Conservation (phyloP, 2,329 filamentous ascomycete species). For the Colletotrichum lindemuthianum region DNA sequence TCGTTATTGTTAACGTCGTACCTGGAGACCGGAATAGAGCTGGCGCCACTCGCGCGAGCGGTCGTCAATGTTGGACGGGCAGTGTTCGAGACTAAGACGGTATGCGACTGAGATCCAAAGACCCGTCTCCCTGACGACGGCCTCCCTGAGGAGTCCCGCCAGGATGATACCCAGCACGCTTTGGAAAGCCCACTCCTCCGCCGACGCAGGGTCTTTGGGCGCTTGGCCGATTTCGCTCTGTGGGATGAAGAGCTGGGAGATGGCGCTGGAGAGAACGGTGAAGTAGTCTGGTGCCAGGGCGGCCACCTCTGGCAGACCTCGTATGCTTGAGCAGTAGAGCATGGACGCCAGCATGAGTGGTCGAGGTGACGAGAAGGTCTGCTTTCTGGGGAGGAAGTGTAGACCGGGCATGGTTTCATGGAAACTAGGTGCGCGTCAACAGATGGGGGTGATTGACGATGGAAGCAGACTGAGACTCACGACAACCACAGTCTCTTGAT, state of each 20-base stretch:
- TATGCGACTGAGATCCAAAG: constrained; percentile 56
- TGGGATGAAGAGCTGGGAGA: constrained; percentile 52
- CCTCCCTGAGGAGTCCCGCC: constrained; percentile 52
- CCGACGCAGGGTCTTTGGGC: constrained; percentile 37
- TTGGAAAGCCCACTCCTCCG: constrained; percentile 54
- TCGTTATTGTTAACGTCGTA: neutral
- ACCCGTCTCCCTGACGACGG: constrained; percentile 52
- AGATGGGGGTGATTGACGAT: neutral
- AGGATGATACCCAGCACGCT: constrained; percentile 54
- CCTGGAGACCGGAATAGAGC: constrained; percentile 47
- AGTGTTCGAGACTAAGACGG: constrained; percentile 52
- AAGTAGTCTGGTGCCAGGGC: constrained; percentile 51
- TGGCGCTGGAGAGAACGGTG: constrained; percentile 49
- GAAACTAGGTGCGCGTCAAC: constrained; percentile 44
- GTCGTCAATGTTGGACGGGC: constrained; percentile 50
- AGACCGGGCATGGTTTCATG: constrained; percentile 55
- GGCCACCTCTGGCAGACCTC: constrained; percentile 46
- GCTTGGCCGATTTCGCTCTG: constrained; percentile 41
- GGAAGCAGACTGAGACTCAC: constrained; percentile 34
- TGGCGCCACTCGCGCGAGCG: constrained; percentile 52
- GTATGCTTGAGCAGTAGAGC: constrained; percentile 53
- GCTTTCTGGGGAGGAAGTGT: constrained; percentile 55
- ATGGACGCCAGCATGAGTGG: constrained; percentile 56
- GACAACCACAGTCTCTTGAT: constrained; percentile 49
- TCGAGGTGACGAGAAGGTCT: constrained; percentile 53